These are phyloP conservation scores for Afroboletus lepidellus DNA, from an alignment of 1,284 basidiomycete genomes.

Conservation along the genomic window DNA sequence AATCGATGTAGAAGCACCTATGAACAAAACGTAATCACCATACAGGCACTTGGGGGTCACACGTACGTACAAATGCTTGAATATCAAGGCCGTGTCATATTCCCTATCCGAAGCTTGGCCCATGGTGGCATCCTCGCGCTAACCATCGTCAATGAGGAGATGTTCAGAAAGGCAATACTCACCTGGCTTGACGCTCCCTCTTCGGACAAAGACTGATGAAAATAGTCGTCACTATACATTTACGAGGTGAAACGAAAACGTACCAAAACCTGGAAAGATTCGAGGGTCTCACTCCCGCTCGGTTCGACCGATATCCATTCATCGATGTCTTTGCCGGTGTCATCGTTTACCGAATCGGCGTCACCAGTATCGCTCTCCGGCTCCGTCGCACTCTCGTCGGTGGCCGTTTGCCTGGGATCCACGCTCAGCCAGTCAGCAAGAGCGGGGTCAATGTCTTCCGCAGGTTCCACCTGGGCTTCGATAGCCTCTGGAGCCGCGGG, in stretches of 20 bases:
- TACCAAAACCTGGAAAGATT: conserved; percentile 26
- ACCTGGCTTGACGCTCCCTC: conserved; percentile 13
- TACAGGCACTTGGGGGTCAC: neutral
- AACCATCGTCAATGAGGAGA: conserved; percentile 8
- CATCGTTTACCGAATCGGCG: conserved; percentile 66
- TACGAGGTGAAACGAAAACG: neutral
- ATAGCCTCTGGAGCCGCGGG: conserved; percentile 26
- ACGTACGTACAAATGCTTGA: conserved; percentile 70
- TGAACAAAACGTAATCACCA: neutral
- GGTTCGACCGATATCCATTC: conserved; percentile 30
- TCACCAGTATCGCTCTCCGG: conserved; percentile 69
- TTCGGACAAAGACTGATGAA: conserved; percentile 19
- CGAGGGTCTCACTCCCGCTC: conserved; percentile 25
- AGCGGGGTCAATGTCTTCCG: conserved; percentile 41
- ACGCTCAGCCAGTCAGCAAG: conserved; percentile 68
- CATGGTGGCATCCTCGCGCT: conserved; percentile 49
- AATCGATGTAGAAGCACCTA: conserved; percentile 87
- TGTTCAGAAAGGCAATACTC: neutral
- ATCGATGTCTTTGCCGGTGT: conserved; percentile 41
- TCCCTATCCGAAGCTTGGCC: conserved; percentile 69
- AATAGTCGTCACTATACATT: neutral
- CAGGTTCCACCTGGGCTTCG: conserved; percentile 30
- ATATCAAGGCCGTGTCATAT: conserved; percentile 75
- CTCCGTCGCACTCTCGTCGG: conserved; percentile 39
- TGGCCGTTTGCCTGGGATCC: conserved; percentile 22